Base-by-base conservation (phyloP, 192 early-diverging fungal species). In the Dimargaris xerosporica region DNA sequence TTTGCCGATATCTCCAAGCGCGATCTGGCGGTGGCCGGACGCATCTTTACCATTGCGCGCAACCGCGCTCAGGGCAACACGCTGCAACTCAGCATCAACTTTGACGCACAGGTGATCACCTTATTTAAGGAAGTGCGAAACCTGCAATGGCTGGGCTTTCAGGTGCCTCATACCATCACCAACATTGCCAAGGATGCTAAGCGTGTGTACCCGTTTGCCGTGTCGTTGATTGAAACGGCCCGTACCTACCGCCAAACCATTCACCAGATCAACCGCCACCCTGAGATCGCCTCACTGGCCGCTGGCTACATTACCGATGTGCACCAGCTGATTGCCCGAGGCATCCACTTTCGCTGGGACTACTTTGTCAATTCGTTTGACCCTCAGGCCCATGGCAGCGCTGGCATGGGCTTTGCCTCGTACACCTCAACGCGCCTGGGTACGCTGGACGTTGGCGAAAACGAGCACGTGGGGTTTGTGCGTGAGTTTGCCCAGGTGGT, bases 61-160 rank as follows among this genome's bases (percentile, higher is more conserved):
- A 89, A 86, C 54, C 82, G 93, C 43, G 85, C 89, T 0, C 77
- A 81, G 31, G 83, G 80, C 23, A 79, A 84, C 61, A 58, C 79
- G 12, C 77, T 90, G 34, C 86, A 91, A 67, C 79, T 99, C 10
- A 80, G 79, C 54, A 82, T 99, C 63, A 94, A 91, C 67, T 99
- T 98, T 73, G 96, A 99, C 65, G 73, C 80, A 0, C 90, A 94
- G 69, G 83, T 92, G 62, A 91, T 99, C 61, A 89, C 92, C 0
- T 73, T 99, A 58, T 99, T 98, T 78, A 99, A 99, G 74, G 97
- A 99, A 73, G 94, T 99, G 34, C 83, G 94, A 42, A 91, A 98
- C 70, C 73, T 99, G 66, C 65, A 91, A n/a, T 96, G 91, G 92
- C 78, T 98, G 19, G 87, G 91, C 39, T 98, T 89, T 75, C 86